Conservation (phyloP, 1,284 basidiomycete species). For the Cryptococcus sp. region DNA sequence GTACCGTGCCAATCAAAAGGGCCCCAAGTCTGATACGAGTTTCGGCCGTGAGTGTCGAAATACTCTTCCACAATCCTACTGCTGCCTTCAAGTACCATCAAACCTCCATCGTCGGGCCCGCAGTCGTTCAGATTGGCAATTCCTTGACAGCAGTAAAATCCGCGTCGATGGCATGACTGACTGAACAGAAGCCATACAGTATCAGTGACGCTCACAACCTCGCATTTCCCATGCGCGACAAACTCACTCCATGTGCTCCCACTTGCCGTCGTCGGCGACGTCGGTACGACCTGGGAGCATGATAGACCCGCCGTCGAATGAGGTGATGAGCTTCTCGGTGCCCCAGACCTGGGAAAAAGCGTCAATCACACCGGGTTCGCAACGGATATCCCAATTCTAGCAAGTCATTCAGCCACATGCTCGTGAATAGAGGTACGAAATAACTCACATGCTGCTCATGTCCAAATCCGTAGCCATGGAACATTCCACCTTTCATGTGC, state of each 20-base stretch:
- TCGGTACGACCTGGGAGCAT: neutral
- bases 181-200: slow-evolving; percentile 52
- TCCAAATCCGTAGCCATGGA: slow-evolving; percentile 41
- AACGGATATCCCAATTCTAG: slow-evolving; percentile 52
- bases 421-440: too few relatives aligned
- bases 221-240: slow-evolving; percentile 45
- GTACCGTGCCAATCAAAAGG: too few relatives aligned
- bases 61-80: slow-evolving; percentile 46
- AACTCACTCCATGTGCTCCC: slow-evolving; percentile 40
- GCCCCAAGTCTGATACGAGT: too few relatives aligned
- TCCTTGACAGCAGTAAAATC: slow-evolving; percentile 53
- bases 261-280: neutral
- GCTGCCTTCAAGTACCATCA: slow-evolving; percentile 52
- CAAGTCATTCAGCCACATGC: too few relatives aligned
- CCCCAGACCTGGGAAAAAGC: slow-evolving; percentile 51
- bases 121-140: slow-evolving; percentile 50
- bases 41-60: slow-evolving; percentile 39
- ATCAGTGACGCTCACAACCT: slow-evolving; percentile 26
- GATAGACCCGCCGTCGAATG: slow-evolving; percentile 32
- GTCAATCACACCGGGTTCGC: slow-evolving; percentile 46
- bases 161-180: slow-evolving; percentile 46
- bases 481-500: slow-evolving; percentile 38
- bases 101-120: slow-evolving; percentile 53
- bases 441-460: slow-evolving; percentile 42
- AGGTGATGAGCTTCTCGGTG: slow-evolving; percentile 51